Evolutionary conservation across 1,139 yeast genomes (phyloP).

Genomic region (Blastobotrys indianensis): DNA sequence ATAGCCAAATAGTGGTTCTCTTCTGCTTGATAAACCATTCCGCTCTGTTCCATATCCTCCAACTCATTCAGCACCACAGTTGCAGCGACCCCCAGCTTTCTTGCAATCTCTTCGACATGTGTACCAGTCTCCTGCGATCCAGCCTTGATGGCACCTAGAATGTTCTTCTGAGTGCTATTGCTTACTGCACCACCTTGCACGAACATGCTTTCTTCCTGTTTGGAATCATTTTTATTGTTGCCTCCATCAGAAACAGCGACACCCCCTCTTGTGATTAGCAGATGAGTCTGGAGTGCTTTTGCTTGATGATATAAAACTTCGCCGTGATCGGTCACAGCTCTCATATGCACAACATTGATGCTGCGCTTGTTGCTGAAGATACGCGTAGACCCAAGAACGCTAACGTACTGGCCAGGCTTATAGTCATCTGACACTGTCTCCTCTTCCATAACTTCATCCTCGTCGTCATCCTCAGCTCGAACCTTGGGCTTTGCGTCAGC

Average conservation of each 20-base stretch:
- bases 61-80: conserved; percentile 11
- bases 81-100: conserved; percentile 14
- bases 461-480: conserved; percentile 14
- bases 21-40: conserved; percentile 19
- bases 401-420: conserved; percentile 50
- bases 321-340: conserved; percentile 60
- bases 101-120: conserved; percentile 18
- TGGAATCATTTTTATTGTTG: conserved; percentile 4
- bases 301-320: conserved; percentile 72
- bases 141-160: conserved; percentile 4
- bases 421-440: conserved; percentile 28
- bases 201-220: conserved; percentile 16
- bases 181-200: conserved; percentile 13
- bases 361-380: conserved; percentile 62
- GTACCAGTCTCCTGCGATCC: conserved; percentile 14
- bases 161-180: conserved; percentile 10
- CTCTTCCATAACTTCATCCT: conserved; percentile 23
- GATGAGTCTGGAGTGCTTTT: conserved; percentile 60
- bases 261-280: conserved; percentile 21
- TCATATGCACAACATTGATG: conserved; percentile 59
- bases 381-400: conserved; percentile 66
- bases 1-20: conserved; percentile 13
- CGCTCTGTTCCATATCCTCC: conserved; percentile 17
- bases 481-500: conserved; percentile 21
- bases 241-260: conserved; percentile 1